Conservation (phyloP, 2,329 filamentous ascomycete species). For the Penicillium sp. region DNA sequence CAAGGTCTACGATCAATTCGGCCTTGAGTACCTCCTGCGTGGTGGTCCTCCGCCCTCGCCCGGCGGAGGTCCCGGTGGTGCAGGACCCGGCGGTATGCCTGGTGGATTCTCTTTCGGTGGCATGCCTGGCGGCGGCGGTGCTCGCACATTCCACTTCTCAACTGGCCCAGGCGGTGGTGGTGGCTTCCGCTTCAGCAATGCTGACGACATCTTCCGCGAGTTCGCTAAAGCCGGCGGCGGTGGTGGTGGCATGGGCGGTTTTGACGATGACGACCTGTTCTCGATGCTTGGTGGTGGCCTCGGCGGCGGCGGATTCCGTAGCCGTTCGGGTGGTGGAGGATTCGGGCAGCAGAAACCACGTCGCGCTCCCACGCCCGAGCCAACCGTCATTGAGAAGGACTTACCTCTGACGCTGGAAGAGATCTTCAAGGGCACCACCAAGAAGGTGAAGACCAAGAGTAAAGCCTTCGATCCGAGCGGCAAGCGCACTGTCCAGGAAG, state of each 20-base stretch:
- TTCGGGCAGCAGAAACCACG: constrained; percentile 30
- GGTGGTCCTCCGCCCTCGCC: constrained; percentile 68
- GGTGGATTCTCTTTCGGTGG: constrained; percentile 53
- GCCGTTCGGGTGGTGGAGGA: constrained; percentile 26
- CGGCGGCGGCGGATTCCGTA: constrained; percentile 36
- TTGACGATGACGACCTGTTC: constrained; percentile 56
- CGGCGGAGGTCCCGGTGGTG: constrained; percentile 53
- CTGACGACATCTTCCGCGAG: constrained; percentile 79
- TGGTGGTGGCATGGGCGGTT: constrained; percentile 53
- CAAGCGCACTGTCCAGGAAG: constrained; percentile 82
- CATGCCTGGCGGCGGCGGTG: constrained; percentile 53
- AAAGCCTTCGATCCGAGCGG: constrained; percentile 85
- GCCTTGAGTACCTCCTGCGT: constrained; percentile 84
- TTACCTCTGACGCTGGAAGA: constrained; percentile 83
- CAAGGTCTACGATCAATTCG: constrained; percentile 90
- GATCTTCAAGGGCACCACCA: constrained; percentile 78
- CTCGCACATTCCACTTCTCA: constrained; percentile 48
- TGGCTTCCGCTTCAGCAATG: constrained; percentile 79
- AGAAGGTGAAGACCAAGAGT: constrained; percentile 98
- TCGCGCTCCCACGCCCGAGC: constrained; percentile 66
- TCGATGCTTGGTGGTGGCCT: constrained; percentile 48
- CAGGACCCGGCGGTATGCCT: constrained; percentile 58
- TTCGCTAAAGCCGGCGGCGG: constrained; percentile 65
- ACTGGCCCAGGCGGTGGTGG: constrained; percentile 48
- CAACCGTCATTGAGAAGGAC: constrained; percentile 84